A percentile compares a stretch with the other conserved stretches of the same genome.
phyloP scores from a whole-genome alignment of 208 protist species.

The Herpetomonas samuelpessoai region DNA sequence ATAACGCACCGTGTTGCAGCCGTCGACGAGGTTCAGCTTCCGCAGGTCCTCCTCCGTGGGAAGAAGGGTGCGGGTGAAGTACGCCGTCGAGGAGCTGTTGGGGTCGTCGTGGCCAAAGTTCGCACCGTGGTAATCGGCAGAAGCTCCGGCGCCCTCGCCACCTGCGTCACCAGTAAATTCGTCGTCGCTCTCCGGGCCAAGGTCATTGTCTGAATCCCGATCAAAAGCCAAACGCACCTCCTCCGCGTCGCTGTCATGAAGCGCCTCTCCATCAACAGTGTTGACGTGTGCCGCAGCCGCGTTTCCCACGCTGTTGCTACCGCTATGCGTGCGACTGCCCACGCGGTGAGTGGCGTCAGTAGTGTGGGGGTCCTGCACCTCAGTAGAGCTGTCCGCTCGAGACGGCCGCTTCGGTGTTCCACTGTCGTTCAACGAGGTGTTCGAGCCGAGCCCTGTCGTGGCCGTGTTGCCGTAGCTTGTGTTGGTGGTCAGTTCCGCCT shows the following conservation, averaged over 20 bases:
- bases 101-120: neutral
- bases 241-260: neutral
- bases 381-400: too few species aligned
- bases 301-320: neutral
- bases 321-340: too few species aligned
- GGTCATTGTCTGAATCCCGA: neutral
- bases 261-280: neutral
- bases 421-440: neutral
- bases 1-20: conserved; percentile 92
- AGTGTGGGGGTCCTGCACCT: too few species aligned
- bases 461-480: neutral
- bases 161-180: neutral
- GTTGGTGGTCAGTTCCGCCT: neutral
- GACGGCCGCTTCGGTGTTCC: too few species aligned
- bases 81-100: conserved; percentile 11
- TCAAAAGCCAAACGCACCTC: too few species aligned
- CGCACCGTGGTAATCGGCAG: neutral
- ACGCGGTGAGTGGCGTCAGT: too few species aligned
- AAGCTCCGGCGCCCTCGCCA: neutral
- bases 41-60: conserved; percentile 88
- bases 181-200: neutral
- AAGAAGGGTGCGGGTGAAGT: conserved; percentile 71
- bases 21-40: conserved; percentile 84
- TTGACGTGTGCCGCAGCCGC: neutral
- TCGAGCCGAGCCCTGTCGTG: neutral